Evolutionary conservation across 306 rosid species (phyloP).

Genomic region (Vicia sativa): DNA sequence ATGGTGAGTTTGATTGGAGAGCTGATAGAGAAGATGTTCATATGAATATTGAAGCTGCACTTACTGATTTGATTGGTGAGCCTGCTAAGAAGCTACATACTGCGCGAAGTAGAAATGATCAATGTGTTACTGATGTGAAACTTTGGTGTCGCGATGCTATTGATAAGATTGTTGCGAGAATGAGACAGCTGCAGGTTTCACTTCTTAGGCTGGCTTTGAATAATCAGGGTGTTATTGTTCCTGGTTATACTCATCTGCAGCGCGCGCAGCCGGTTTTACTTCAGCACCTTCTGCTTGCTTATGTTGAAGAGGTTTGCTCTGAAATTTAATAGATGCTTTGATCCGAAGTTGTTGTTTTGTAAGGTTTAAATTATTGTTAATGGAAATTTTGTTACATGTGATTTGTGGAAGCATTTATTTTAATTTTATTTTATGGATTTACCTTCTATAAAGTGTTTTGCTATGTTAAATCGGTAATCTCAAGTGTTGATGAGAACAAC

Average conservation of each 20-base stretch:
- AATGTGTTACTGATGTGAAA: constrained; percentile 74
- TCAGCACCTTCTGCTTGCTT: constrained; percentile 83
- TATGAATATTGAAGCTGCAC: constrained; percentile 96
- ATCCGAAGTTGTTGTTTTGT: background rate
- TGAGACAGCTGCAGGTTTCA: constrained; percentile 70
- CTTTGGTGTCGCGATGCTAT: constrained; percentile 92
- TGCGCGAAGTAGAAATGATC: constrained; percentile 91
- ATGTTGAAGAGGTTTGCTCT: constrained; percentile 84
- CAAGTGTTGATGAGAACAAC: background rate
- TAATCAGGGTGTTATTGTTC: constrained; percentile 81
- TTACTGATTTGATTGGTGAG: constrained; percentile 88
- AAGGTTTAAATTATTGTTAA: background rate
- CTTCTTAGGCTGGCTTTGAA: constrained; percentile 60
- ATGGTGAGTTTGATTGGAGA: constrained; percentile 86
- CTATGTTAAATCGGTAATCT: background rate
- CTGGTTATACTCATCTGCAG: constrained; percentile 93
- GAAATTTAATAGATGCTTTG: background rate
- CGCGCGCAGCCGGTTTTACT: constrained; percentile 91
- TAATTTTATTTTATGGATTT: background rate
- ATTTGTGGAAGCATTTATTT: background rate
- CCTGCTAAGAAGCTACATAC: constrained; percentile 97
- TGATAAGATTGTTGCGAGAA: constrained; percentile 57
- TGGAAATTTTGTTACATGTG: background rate
- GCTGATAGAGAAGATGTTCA: constrained; percentile 94
- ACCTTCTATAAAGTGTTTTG: background rate